These are phyloP conservation scores for Penicillium roqueforti DNA, from an alignment of 495 filamentous ascomycete species.

Conservation along the genomic window DNA sequence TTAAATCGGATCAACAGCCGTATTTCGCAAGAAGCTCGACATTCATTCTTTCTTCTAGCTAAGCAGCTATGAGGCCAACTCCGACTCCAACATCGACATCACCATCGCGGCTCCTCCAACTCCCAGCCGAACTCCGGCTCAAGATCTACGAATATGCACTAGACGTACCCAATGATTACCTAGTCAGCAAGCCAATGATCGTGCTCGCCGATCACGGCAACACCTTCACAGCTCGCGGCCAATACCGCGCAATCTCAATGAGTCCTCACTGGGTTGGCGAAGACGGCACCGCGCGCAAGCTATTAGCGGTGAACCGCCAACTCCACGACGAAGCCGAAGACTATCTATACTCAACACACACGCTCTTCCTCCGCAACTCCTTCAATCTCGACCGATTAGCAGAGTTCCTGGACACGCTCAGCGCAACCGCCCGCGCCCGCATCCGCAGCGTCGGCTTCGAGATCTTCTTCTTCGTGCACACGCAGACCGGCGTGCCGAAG, in stretches of 20 bases:
- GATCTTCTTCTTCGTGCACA: constrained; percentile 41
- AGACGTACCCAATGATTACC: constrained; percentile 34
- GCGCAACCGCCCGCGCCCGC: constrained; percentile 26
- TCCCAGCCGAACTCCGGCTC: constrained; percentile 38
- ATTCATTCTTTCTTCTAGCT: neutral
- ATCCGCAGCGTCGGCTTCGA: constrained; percentile 43
- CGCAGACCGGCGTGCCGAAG: constrained; percentile 35
- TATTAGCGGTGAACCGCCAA: constrained; percentile 35
- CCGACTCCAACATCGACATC: neutral
- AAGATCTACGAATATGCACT: constrained; percentile 43
- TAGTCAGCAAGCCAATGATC: constrained; percentile 31
- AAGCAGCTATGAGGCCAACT: neutral
- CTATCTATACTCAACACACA: constrained; percentile 37
- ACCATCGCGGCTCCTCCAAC: constrained; percentile 21
- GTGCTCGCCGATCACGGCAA: constrained; percentile 34
- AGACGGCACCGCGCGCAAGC: constrained; percentile 28
- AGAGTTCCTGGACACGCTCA: constrained; percentile 37
- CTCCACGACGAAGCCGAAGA: constrained; percentile 43
- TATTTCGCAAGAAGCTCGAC: neutral
- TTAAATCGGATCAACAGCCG: neutral
- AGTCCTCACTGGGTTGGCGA: constrained; percentile 36
- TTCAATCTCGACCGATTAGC: constrained; percentile 37
- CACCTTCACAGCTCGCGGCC: constrained; percentile 29
- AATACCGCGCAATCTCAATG: constrained; percentile 35
- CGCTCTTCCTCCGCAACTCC: constrained; percentile 41